These are phyloP conservation scores for Sclerotinia trifoliorum DNA, from an alignment of 2,329 filamentous ascomycete species.

Conservation along the genomic window DNA sequence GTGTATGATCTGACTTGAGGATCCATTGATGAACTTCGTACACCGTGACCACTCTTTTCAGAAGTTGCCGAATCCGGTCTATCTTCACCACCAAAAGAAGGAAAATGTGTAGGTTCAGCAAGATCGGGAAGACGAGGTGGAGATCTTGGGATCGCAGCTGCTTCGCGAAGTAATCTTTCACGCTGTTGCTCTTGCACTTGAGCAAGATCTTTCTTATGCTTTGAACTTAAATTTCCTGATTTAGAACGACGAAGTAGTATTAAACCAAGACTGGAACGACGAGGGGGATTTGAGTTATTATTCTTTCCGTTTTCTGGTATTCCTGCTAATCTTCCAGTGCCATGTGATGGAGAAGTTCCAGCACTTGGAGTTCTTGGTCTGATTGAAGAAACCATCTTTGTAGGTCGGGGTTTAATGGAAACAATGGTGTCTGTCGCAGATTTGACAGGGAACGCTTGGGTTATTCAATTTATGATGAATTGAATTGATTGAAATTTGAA, in stretches of 20 bases:
- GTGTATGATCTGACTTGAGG: constrained; percentile 41
- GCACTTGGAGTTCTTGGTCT: constrained; percentile 42
- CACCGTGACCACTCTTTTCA: constrained; percentile 44
- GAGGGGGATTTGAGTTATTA: constrained; percentile 34
- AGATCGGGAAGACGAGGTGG: constrained; percentile 58
- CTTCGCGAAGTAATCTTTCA: constrained; percentile 54
- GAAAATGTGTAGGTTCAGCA: constrained; percentile 34
- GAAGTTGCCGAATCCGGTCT: constrained; percentile 62
- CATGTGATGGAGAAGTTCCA: constrained; percentile 35
- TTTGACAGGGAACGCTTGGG: constrained; percentile 30
- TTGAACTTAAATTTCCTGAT: constrained; percentile 61
- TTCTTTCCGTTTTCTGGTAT: constrained; percentile 40
- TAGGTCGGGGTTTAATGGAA: constrained; percentile 25
- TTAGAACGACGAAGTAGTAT: constrained; percentile 67
- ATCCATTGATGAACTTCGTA: constrained; percentile 52
- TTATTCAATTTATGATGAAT: constrained; percentile 3
- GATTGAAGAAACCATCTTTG: constrained; percentile 39
- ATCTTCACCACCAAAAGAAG: constrained; percentile 57
- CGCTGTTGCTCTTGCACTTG: constrained; percentile 50
- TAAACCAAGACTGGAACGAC: constrained; percentile 50
- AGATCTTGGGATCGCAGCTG: constrained; percentile 53
- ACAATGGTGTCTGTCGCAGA: constrained; percentile 28
- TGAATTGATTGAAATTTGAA: constrained; percentile 11
- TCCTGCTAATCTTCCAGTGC: constrained; percentile 39
- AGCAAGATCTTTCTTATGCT: constrained; percentile 59